phyloP scores from a whole-genome alignment of 805 yeast genomes.

The Ogataea henricii region DNA sequence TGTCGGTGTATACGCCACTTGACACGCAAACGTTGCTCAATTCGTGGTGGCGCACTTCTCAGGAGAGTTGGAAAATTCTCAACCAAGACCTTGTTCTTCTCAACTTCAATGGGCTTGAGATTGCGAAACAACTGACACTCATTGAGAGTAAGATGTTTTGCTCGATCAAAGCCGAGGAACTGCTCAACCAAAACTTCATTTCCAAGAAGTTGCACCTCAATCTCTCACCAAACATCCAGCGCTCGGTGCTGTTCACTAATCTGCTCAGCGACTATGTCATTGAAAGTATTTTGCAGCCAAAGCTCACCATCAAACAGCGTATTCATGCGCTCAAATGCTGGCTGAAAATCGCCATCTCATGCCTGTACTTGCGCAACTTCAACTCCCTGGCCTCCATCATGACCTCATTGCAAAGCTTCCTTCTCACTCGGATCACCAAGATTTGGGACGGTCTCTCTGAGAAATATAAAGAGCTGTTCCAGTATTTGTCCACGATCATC shows the following conservation, averaged over 20 bases:
- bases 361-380: conserved; percentile 71
- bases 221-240: conserved; percentile 63
- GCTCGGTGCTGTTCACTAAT: conserved; percentile 68
- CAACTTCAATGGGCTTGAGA: conserved; percentile 68
- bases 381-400: conserved; percentile 79
- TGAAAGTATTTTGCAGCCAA: conserved; percentile 64
- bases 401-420: conserved; percentile 73
- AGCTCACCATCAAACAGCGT: conserved; percentile 49
- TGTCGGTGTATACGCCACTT: conserved; percentile 29
- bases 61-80: conserved; percentile 58
- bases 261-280: conserved; percentile 70
- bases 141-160: conserved; percentile 70
- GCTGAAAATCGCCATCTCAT: conserved; percentile 73
- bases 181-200: conserved; percentile 64
- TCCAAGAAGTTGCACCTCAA: conserved; percentile 59
- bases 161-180: conserved; percentile 62
- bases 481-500: conserved; percentile 64
- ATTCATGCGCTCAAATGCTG: conserved; percentile 61
- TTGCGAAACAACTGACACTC: conserved; percentile 75
- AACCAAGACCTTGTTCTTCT: conserved; percentile 54
- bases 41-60: conserved; percentile 52
- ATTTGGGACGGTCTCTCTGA: conserved; percentile 61
- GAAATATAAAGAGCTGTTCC: conserved; percentile 62
- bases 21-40: conserved; percentile 40
- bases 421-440: conserved; percentile 60